These are phyloP conservation scores for Curvularia sp. DNA, from an alignment of 2,329 filamentous ascomycete species.

Conservation along the genomic window DNA sequence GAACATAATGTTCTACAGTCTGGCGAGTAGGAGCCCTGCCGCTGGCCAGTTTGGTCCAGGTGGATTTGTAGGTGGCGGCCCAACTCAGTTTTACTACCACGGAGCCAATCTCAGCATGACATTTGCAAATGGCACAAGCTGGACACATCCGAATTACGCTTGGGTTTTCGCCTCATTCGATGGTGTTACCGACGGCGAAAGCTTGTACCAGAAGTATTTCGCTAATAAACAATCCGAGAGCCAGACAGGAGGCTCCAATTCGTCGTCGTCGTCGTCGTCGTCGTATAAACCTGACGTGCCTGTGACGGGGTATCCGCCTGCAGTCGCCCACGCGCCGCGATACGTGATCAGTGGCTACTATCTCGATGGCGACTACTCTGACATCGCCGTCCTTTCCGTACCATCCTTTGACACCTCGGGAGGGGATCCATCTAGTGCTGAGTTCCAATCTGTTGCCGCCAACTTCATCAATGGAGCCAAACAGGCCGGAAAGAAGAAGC, in stretches of 20 bases:
- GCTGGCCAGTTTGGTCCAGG: conserved; percentile 34
- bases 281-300: neutral
- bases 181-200: conserved; percentile 53
- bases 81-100: conserved; percentile 53
- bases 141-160: conserved; percentile 53
- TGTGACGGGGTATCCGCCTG: conserved; percentile 44
- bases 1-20: conserved; percentile 57
- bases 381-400: conserved; percentile 55
- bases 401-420: conserved; percentile 54
- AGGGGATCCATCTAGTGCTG: conserved; percentile 25
- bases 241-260: conserved; percentile 2
- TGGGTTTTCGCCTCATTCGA: conserved; percentile 51
- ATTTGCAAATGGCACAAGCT: conserved; percentile 55
- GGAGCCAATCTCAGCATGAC: conserved; percentile 52
- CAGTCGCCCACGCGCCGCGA: conserved; percentile 53
- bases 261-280: no score
- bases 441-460: conserved; percentile 52
- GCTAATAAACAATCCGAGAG: conserved; percentile 28
- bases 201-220: conserved; percentile 50
- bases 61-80: conserved; percentile 54
- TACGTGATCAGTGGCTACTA: conserved; percentile 56
- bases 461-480: conserved; percentile 54
- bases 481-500: conserved; percentile 47
- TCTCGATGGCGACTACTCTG: conserved; percentile 54
- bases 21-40: conserved; percentile 30